Conservation (phyloP, 1,284 basidiomycete genomes). For the Malassezia arunalokei region DNA sequence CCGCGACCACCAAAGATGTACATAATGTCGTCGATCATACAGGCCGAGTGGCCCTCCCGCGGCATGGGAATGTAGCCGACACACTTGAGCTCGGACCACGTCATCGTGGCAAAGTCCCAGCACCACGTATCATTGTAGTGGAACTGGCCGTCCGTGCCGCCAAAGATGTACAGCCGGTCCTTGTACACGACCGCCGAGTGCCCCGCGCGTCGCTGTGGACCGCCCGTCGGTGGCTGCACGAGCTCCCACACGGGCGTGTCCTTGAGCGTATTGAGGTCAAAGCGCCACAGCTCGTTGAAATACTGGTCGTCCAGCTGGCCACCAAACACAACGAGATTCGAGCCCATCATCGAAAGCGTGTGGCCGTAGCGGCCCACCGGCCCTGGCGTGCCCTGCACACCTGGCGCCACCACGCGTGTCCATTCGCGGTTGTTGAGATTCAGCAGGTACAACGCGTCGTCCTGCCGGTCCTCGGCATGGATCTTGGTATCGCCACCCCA, state of each 20-base stretch:
- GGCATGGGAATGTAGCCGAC: conserved; percentile 96
- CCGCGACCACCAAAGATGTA: conserved; percentile 96
- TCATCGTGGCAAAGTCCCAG: conserved; percentile 69
- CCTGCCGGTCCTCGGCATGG: conserved; percentile 65
- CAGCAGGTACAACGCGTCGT: conserved; percentile 86
- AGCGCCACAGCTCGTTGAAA: conserved; percentile 89
- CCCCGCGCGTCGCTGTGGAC: conserved; percentile 78
- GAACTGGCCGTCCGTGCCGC: conserved; percentile 93
- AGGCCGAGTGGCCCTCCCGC: conserved; percentile 89
- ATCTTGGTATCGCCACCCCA: conserved; percentile 92
- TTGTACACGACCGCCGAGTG: conserved; percentile 77
- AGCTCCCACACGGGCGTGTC: conserved; percentile 55
- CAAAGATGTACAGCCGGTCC: conserved; percentile 76
- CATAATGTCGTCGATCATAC: conserved; percentile 92
- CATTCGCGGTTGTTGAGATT: conserved; percentile 81
- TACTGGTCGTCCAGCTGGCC: conserved; percentile 78
- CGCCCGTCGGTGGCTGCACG: conserved; percentile 56
- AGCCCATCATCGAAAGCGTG: conserved; percentile 80
- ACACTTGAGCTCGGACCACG: conserved; percentile 86
- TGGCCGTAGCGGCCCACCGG: conserved; percentile 85
- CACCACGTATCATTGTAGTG: conserved; percentile 99
- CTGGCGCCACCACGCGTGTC: conserved; percentile 59
- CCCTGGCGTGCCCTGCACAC: conserved; percentile 49
- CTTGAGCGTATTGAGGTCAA: conserved; percentile 59
- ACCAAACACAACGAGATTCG: conserved; percentile 86